These are phyloP conservation scores for Xylaria sp. DNA, from an alignment of 2,329 filamentous ascomycete species.

Conservation along the genomic window DNA sequence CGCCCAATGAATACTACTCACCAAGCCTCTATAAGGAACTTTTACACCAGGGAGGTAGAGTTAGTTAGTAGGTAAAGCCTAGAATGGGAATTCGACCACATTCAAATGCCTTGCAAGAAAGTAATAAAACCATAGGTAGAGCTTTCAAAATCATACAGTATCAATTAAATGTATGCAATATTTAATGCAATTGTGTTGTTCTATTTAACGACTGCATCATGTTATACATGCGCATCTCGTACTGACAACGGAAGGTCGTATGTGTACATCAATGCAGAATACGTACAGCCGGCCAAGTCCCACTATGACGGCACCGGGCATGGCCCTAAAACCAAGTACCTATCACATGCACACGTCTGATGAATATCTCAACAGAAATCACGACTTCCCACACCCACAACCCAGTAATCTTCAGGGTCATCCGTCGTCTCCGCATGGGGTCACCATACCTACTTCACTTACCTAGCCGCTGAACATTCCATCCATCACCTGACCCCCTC, in stretches of 20 bases:
- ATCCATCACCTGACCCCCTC: slow-evolving; percentile 24
- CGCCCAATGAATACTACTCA: too few species aligned
- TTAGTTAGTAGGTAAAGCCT: too few species aligned
- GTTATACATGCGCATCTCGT: neutral
- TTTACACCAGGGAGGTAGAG: too few species aligned
- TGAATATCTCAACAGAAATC: neutral
- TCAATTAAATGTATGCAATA: neutral
- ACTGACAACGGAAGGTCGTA: neutral
- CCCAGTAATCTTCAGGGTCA: neutral
- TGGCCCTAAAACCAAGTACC: slow-evolving; percentile 29
- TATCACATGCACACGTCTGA: slow-evolving; percentile 36
- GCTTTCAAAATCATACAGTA: neutral
- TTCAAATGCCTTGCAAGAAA: too few species aligned
- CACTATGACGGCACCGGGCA: slow-evolving; percentile 38
- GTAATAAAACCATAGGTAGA: too few species aligned
- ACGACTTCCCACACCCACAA: neutral
- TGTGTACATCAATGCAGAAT: neutral
- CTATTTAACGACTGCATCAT: neutral
- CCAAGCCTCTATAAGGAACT: too few species aligned
- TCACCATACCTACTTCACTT: too few species aligned
- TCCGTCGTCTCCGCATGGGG: too few species aligned
- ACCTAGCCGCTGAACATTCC: neutral
- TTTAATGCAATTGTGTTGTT: neutral
- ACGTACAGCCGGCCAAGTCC: neutral
- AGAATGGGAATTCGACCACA: too few species aligned